Conservation (phyloP, 352 stramenopile genomes). For the Phytophthora capsici region DNA sequence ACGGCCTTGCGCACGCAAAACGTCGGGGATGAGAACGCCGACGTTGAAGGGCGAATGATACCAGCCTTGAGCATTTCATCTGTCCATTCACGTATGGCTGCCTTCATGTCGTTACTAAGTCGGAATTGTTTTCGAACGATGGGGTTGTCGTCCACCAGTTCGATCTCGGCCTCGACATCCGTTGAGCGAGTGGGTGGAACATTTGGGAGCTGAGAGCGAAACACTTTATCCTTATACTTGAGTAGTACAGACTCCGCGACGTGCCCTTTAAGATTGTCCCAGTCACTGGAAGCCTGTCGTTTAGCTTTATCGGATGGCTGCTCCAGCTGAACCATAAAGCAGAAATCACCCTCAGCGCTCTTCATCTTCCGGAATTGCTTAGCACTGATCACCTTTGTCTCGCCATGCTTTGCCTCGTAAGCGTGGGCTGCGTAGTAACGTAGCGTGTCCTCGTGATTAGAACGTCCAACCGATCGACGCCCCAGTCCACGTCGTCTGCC, state of each 20-base stretch:
- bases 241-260: neutral
- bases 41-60: neutral
- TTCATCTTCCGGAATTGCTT: neutral
- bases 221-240: neutral
- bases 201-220: neutral
- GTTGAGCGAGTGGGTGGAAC: neutral
- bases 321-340: neutral
- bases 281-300: neutral
- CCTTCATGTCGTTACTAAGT: neutral
- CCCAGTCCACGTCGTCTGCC: neutral
- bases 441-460: neutral
- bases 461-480: neutral
- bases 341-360: neutral
- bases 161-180: neutral
- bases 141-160: neutral
- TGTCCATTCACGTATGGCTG: neutral
- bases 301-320: neutral
- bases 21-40: neutral
- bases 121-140: neutral
- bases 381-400: neutral
- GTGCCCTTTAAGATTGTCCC: neutral
- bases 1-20: neutral
- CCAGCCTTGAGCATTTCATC: neutral
- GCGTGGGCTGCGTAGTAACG: neutral
- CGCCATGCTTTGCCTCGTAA: neutral